Base-by-base conservation (phyloP, 202 grass and related monocot genomes). In the Schoenoplectus triqueter region DNA sequence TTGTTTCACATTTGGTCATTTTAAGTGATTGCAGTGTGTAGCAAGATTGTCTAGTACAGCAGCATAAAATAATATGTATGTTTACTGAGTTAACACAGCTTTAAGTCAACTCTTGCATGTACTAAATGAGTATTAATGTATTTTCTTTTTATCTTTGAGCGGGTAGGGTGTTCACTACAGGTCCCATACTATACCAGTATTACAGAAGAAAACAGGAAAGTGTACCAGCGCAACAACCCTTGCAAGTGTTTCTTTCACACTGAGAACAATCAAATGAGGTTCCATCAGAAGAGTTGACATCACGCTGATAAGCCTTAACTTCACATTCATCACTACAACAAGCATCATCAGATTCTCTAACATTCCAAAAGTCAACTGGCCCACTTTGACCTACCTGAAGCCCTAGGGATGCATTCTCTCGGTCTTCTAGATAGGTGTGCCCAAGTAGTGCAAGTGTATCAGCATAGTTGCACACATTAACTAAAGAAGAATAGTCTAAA, bases 301-400 rank as follows among this genome's bases (percentile, higher is more conserved):
- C 83, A 51, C 88, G 87, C 80, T 79, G 86, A 64, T 84, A 56
- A 86, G 65, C 88, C 89, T 10, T 82, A 79, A 98, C 84, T 88
- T 95, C 93, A 88, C 96, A 98, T 75, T 81, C 72, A 21, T 88
- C 90, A 63, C 75, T 90, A 86, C 75, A 88, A 82, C 96, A 98
- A 5, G 66, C 84, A 88, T 94, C 96, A 83, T 86, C 93, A 88
- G 85, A 78, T 89, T 91, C 91, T 80, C 88, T 91, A 66, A 98
- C 88, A 82, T 98, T 98, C 93, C 96, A 98, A 86, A 98, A 98
- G 84, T 95, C 93, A 82, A 98, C 77, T 66, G 86, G 66, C 22
- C 82, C 50, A 18, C 70, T 63, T 82, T 85, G 84, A 57, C 63
- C 82, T 76, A 79, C 80, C 85, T 92, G 88, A 45, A 98, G 91